Base-by-base conservation (phyloP, 1,139 yeast genomes). In the Magnusiomyces sp. region DNA sequence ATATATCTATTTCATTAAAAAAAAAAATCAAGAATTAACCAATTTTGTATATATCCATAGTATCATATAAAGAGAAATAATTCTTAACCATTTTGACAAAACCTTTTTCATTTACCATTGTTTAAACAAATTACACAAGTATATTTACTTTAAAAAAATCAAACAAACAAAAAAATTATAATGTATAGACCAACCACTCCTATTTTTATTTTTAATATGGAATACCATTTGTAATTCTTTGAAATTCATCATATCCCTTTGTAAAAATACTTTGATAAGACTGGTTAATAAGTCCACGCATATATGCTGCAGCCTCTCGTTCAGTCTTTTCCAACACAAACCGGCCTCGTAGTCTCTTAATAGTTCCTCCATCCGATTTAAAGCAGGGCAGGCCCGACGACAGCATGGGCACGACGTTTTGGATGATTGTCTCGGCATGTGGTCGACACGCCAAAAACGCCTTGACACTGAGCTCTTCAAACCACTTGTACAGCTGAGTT, bases 201-300 rank as follows among this genome's bases (percentile, higher is more conserved):
- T 14, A 45, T 20, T 16, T 23, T 14, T 16, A 27, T n/a, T 17
- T 14, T 46, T 71, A 88, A 62, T 89, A 90, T 16, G 97, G 97
- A 66, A 92, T 92, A 55, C 98, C 98, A 63, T 92, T 92, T 44
- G 98, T 92, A 57, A 92, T 65, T 62, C 95, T 76, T 69, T 94
- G 99, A 79, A 94, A 94, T 70, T 90, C 97, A 65, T 94, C 99
- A 66, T 94, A 94, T 20, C 97, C 97, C 67, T 83, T 85, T 41
- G 98, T 92, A 63, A 83, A 88, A 61, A 80, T 71, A 69, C 95
- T 84, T 66, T 90, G 97, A 71, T 81, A 84, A 54, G 95, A 82
- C 71, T 83, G 85, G 57, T 73, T 75, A 55, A 94, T 83, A 67
- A 94, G 76, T 1, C 80, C 76, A 56, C 86, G 75, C 80, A 94